Evolutionary conservation across 2,329 filamentous ascomycete genomes (phyloP).

Genomic region (Diaporthe australafricana): DNA sequence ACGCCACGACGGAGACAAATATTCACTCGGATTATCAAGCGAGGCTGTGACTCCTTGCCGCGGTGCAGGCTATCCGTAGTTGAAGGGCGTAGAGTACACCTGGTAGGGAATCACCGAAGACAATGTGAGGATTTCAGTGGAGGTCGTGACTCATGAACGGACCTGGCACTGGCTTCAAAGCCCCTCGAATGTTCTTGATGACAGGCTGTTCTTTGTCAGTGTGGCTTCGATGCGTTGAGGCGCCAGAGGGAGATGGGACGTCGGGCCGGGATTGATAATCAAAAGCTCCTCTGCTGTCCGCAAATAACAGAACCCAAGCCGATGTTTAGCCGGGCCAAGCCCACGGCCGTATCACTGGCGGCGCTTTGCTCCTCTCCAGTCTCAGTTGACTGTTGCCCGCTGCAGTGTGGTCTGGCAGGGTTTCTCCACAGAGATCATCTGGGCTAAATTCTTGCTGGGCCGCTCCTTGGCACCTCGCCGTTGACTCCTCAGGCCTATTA

Average conservation of each 20-base stretch:
- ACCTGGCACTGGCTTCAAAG: neutral
- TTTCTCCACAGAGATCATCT: slow-evolving; percentile 18
- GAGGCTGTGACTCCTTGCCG: neutral
- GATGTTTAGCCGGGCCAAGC: slow-evolving; percentile 1
- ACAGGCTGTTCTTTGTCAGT: neutral
- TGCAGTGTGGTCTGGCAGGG: neutral
- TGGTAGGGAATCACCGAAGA: neutral
- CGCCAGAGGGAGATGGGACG: neutral
- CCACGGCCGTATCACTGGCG: neutral
- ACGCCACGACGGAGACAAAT: accelerated
- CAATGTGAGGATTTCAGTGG: neutral
- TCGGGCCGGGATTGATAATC: neutral
- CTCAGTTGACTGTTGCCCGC: neutral
- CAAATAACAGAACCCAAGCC: neutral
- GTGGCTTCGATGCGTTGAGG: neutral
- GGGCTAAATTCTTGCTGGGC: neutral
- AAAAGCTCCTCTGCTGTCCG: neutral
- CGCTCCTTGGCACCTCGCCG: slow-evolving; percentile 11
- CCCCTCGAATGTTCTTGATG: neutral
- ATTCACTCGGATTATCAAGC: neutral
- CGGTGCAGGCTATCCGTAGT: neutral
- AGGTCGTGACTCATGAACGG: neutral
- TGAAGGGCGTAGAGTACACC: neutral
- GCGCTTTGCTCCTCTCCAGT: neutral
- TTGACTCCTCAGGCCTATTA: too few relatives aligned